Evolutionary conservation across 352 stramenopile species (phyloP).

Genomic region (Globisporangium spinosum): DNA sequence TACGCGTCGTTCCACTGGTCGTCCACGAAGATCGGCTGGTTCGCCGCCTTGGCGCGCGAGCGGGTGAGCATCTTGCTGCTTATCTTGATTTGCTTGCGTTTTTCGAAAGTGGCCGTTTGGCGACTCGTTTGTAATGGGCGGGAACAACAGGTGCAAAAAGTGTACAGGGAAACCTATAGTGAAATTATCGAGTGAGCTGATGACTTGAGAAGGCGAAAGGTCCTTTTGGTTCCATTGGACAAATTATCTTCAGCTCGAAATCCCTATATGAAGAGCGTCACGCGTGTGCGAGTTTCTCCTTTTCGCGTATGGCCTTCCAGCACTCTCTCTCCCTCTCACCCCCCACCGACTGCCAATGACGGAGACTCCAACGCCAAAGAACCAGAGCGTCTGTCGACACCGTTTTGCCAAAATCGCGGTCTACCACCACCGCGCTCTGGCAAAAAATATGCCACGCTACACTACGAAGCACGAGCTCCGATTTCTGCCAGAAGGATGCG

Average conservation of each 20-base stretch:
- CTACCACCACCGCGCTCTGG: no score
- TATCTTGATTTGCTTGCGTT: neutral
- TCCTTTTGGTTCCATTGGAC: neutral
- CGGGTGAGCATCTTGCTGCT: slow-evolving; percentile 54
- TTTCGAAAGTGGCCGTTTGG: neutral
- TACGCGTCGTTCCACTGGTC: slow-evolving; percentile 83
- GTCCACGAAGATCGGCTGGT: slow-evolving; percentile 76
- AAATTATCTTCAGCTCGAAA: neutral
- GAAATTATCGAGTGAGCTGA: neutral
- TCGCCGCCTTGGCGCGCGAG: slow-evolving; percentile 52
- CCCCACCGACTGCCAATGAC: no score
- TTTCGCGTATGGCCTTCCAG: neutral
- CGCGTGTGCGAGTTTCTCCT: neutral
- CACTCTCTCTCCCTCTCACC: neutral
- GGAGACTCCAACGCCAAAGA: neutral
- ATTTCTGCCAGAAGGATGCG: no score
- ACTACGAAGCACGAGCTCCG: no score
- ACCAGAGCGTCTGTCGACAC: neutral
- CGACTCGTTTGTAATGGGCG: neutral
- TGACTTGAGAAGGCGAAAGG: neutral
- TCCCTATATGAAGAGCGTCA: neutral
- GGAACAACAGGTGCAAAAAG: neutral
- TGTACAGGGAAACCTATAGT: neutral
- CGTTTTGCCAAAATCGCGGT: no score
- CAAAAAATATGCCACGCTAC: no score